Conservation (phyloP, 1,284 basidiomycete species). For the Marasmius sp. region DNA sequence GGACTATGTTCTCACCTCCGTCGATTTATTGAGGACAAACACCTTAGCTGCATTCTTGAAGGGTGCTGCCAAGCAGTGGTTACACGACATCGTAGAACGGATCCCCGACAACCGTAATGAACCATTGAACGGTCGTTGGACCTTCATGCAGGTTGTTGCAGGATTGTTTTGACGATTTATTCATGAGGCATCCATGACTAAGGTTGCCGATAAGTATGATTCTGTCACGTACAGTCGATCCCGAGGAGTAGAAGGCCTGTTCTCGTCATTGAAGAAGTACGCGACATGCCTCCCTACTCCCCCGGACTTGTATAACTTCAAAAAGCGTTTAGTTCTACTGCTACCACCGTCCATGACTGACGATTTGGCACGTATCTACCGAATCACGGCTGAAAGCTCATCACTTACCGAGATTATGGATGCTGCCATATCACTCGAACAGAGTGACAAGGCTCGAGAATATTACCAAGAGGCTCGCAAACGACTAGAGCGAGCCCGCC, state of each 20-base stretch:
- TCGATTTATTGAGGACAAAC: slow-evolving; percentile 6
- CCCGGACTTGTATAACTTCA: slow-evolving; percentile 10
- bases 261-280: slow-evolving; percentile 2
- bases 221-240: not conserved
- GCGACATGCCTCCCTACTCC: slow-evolving; percentile 6
- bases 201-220: slow-evolving; percentile 6
- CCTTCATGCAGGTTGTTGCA: slow-evolving; percentile 8
- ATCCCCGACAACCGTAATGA: slow-evolving; percentile 2
- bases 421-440: slow-evolving; percentile 4
- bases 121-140: slow-evolving; percentile 2
- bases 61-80: slow-evolving; percentile 5
- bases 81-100: slow-evolving; percentile 1
- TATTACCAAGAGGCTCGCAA: slow-evolving; percentile 3
- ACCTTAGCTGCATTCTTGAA: not conserved
- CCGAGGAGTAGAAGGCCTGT: slow-evolving; percentile 5
- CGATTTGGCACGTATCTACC: slow-evolving; percentile 1
- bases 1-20: not conserved
- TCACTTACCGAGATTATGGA: slow-evolving; percentile 9
- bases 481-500: not conserved
- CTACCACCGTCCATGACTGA: not conserved
- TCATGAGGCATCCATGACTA: slow-evolving; percentile 7
- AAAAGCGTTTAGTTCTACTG: not conserved
- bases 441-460: not conserved
- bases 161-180: slow-evolving; percentile 11
- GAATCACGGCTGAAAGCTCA: slow-evolving; percentile 1